A percentile compares a stretch with the other conserved stretches of the same genome.
Evolutionary conservation across 2,329 filamentous ascomycete species (phyloP).

Genomic region (Ceratocystis cacaofunesta): DNA sequence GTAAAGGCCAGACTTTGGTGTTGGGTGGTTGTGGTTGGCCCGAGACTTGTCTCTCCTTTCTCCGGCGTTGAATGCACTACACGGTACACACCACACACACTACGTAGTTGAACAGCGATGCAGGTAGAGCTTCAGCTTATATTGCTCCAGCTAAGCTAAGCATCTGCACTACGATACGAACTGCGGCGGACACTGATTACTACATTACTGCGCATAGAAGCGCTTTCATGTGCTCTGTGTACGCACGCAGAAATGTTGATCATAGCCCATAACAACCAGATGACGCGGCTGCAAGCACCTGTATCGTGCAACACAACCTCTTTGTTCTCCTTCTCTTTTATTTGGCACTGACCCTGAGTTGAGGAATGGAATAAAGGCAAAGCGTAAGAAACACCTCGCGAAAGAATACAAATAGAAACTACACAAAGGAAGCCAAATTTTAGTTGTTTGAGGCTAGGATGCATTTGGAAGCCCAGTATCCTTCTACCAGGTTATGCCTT

Average conservation of each 20-base stretch:
- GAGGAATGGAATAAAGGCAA: neutral
- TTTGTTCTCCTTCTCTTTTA: neutral
- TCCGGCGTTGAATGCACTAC: neutral
- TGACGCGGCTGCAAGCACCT: neutral
- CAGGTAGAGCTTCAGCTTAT: neutral
- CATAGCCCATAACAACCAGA: neutral
- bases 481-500: too few relatives aligned
- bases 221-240: too few relatives aligned
- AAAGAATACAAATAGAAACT: neutral
- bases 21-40: neutral
- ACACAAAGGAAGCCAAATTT: neutral
- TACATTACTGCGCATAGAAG: neutral
- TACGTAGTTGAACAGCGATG: too few relatives aligned
- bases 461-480: too few relatives aligned
- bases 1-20: neutral
- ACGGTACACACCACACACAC: neutral
- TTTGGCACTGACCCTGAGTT: neutral
- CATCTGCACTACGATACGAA: neutral
- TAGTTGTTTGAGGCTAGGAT: too few relatives aligned
- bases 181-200: neutral
- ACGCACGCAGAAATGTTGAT: neutral
- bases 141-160: neutral
- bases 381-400: neutral
- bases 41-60: constrained; percentile 1
- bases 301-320: neutral